Evolutionary conservation across 208 protist genomes (phyloP), one percentile per base, ranked within the genome.

Genomic region (Trypanosoma melophagium): DNA sequence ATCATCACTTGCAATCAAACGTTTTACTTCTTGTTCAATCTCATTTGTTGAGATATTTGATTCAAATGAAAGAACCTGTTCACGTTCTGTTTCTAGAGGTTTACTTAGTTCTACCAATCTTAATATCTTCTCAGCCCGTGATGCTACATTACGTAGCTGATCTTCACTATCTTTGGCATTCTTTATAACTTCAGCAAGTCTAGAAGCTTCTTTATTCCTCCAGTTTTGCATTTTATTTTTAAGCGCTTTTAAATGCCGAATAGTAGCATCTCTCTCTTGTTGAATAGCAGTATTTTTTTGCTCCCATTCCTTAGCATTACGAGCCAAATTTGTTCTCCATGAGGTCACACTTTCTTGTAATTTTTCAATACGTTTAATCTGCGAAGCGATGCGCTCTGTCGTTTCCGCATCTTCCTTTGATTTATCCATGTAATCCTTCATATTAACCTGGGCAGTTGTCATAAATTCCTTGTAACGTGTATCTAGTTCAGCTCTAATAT

Each of bases 391-490:
- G 56, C 77, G 79, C 61, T 95, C 85, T 17, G 93, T 95, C 0
- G 87, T 94, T 58, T 98, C 94, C 38, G 88, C 77, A 71, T 98
- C 96, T 55, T 97, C 90, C 60, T 98, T 97, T 14, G 95, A 96
- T 66, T 97, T 91, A 63, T 97, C 93, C 66, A 93, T 93, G 76
- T 98, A 97, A 68, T 97, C 90, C 71, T 97, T 96, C 92, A 97
- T 97, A 58, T 96, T 94, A 22, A 87, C 83, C 77, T 98, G 94
- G 9, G 86, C 90, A 10, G 91, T 92, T 5, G 75, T 81, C 90
- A 93, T 97, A 69, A 95, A 97, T 61, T 94, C 84, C 74, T 95
- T 95, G 81, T 97, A 95, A 13, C 90, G 83, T 14, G 81, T 60
- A 45, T 95, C 88, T 35, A 97, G 75, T 65, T 96, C 88, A 8